These are phyloP conservation scores for Epichloe elymi DNA, from an alignment of 2,329 filamentous ascomycete genomes.

Conservation along the genomic window DNA sequence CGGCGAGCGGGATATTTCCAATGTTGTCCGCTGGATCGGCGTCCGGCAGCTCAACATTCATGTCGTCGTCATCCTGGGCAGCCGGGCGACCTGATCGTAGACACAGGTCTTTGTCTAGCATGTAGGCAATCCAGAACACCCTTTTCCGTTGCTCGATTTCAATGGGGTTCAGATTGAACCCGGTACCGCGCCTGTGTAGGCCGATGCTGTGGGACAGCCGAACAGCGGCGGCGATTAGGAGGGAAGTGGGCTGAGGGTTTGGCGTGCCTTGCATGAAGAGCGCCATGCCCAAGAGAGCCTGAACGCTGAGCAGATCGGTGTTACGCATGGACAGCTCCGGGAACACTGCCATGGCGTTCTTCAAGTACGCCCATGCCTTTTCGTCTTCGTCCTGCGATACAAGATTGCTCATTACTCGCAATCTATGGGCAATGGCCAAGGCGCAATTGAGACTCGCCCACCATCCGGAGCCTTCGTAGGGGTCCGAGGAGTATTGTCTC, in stretches of 20 bases:
- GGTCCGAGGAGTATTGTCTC: constrained; percentile 81
- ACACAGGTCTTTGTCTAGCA: constrained; percentile 51
- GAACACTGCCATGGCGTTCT: constrained; percentile 91
- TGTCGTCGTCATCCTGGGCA: constrained; percentile 53
- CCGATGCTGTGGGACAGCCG: constrained; percentile 87
- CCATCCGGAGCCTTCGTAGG: constrained; percentile 92
- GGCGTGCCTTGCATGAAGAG: constrained; percentile 93
- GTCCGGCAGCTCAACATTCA: constrained; percentile 92
- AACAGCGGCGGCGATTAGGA: constrained; percentile 82
- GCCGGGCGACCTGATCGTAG: constrained; percentile 46
- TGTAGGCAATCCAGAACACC: constrained; percentile 54
- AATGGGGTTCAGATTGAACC: constrained; percentile 84
- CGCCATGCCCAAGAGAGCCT: constrained; percentile 85
- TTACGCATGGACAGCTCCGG: constrained; percentile 92
- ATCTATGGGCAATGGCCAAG: constrained; percentile 79
- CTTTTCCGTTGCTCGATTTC: constrained; percentile 78
- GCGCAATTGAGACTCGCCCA: constrained; percentile 95
- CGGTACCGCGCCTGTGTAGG: constrained; percentile 82
- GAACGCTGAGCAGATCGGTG: constrained; percentile 86
- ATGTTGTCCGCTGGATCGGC: constrained; percentile 85
- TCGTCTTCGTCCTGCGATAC: constrained; percentile 84
- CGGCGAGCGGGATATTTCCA: constrained; percentile 80
- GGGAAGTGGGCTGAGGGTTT: constrained; percentile 88
- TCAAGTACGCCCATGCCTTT: constrained; percentile 89
- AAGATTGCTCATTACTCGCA: constrained; percentile 91